Percentiles rank a stretch among this genome's conserved stretches.
phyloP scores from a whole-genome alignment of 192 early-diverging fungal genomes.

The Mortierella alpina region DNA sequence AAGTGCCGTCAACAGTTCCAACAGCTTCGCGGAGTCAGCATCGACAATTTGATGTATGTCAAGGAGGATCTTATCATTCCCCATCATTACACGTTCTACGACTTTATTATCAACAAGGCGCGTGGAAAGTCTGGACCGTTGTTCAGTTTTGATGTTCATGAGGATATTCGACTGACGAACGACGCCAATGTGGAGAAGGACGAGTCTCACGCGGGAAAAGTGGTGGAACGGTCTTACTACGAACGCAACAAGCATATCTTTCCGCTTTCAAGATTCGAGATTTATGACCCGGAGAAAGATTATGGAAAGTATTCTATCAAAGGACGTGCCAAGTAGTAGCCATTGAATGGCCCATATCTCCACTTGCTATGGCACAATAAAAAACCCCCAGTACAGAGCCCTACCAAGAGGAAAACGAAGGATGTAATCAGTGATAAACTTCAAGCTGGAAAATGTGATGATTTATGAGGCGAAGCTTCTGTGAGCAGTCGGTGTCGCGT shows the following conservation, averaged over 20 bases:
- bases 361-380: no score
- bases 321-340: neutral
- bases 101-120: conserved; percentile 95
- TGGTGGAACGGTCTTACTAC: conserved; percentile 91
- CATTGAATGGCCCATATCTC: no score
- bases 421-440: no score
- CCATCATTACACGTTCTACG: conserved; percentile 92
- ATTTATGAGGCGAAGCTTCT: no score
- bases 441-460: no score
- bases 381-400: no score
- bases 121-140: conserved; percentile 96
- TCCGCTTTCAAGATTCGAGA: conserved; percentile 92
- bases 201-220: conserved; percentile 96
- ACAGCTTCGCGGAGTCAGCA: conserved; percentile 81
- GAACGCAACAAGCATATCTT: conserved; percentile 97
- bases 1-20: conserved; percentile 84
- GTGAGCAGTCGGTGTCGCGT: no score
- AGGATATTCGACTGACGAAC: conserved; percentile 86
- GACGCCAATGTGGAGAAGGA: conserved; percentile 91
- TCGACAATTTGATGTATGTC: conserved; percentile 90
- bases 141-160: conserved; percentile 94
- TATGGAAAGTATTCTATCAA: conserved; percentile 55
- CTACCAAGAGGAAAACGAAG: no score
- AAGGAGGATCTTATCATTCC: conserved; percentile 98
- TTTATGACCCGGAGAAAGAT: conserved; percentile 85